phyloP scores from a whole-genome alignment of 1,139 yeast genomes.

The Kodamaea alishanica region DNA sequence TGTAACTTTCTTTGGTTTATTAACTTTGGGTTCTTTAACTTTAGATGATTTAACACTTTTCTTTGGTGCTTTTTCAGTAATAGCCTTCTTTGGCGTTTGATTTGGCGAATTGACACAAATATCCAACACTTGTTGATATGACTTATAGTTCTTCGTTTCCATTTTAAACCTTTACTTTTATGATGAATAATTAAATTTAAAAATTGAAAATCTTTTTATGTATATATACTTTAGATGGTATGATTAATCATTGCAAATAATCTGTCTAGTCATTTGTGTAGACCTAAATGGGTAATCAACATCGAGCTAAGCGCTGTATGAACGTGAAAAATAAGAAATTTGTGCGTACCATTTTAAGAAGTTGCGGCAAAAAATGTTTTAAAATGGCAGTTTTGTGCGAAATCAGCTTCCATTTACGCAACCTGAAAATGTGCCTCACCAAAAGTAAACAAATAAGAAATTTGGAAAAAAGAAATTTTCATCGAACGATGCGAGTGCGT shows the following conservation, averaged over 20 bases:
- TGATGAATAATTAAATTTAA: conserved; percentile 1
- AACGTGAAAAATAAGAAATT: neutral
- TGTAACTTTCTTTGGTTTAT: conserved; percentile 7
- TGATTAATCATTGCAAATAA: neutral
- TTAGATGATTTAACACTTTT: conserved; percentile 5
- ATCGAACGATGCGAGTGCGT: too few relatives aligned
- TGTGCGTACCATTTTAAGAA: too few relatives aligned
- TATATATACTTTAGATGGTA: conserved; percentile 1
- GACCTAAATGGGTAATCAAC: conserved; percentile 10
- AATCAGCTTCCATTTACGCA: too few relatives aligned
- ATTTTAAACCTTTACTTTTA: conserved; percentile 21
- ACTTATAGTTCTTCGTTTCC: conserved; percentile 27
- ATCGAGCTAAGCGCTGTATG: conserved; percentile 12
- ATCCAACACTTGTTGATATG: conserved; percentile 43
- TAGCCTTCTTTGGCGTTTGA: conserved; percentile 9
- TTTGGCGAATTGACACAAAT: conserved; percentile 22
- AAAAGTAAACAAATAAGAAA: too few relatives aligned
- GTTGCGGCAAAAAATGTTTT: too few relatives aligned
- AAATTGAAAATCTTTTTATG: neutral
- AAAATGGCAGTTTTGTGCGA: too few relatives aligned
- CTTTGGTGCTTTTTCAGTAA: neutral
- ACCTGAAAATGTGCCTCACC: too few relatives aligned
- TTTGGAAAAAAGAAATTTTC: too few relatives aligned
- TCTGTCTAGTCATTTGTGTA: neutral
- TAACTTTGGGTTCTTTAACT: conserved; percentile 8